A percentile compares a stretch with the other conserved stretches of the same genome.
phyloP scores from a whole-genome alignment of 2,329 filamentous ascomycete genomes.

The Penicillium polonicum region DNA sequence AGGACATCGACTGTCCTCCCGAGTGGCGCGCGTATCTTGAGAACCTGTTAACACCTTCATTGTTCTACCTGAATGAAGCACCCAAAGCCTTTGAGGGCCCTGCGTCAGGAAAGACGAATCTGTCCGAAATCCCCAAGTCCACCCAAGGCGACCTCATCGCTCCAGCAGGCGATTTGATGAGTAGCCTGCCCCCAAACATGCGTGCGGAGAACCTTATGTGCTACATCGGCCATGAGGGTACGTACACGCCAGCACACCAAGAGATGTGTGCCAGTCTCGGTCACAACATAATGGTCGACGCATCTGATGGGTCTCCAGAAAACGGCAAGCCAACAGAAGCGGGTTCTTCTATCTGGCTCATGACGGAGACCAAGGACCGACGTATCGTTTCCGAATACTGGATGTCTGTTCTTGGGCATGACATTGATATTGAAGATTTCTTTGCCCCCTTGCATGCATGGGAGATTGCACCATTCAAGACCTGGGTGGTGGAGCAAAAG shows the following conservation, averaged over 20 bases:
- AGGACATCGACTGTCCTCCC: slow-evolving; percentile 91
- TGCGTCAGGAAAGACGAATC: slow-evolving; percentile 49
- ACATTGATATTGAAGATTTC: slow-evolving; percentile 95
- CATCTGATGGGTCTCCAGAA: slow-evolving; percentile 64
- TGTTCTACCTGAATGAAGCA: slow-evolving; percentile 88
- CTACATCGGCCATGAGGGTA: slow-evolving; percentile 96
- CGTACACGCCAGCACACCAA: slow-evolving; percentile 89
- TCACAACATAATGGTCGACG: slow-evolving; percentile 98
- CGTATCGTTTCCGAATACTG: slow-evolving; percentile 92
- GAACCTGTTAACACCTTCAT: slow-evolving; percentile 71
- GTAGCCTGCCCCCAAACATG: slow-evolving; percentile 80
- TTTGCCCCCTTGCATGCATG: slow-evolving; percentile 95
- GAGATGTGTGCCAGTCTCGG: slow-evolving; percentile 97
- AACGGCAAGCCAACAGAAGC: slow-evolving; percentile 69
- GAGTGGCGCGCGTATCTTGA: slow-evolving; percentile 81
- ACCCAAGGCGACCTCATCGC: slow-evolving; percentile 59
- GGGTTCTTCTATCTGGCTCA: slow-evolving; percentile 96
- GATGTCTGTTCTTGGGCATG: slow-evolving; percentile 86
- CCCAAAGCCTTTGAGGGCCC: slow-evolving; percentile 59
- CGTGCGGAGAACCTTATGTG: slow-evolving; percentile 97
- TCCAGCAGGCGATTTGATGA: slow-evolving; percentile 89
- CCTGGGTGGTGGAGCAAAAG: slow-evolving; percentile 88
- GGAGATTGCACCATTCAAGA: slow-evolving; percentile 90
- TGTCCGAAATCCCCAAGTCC: slow-evolving; percentile 45
- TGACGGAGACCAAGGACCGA: slow-evolving; percentile 94